A percentile compares a stretch with the other conserved stretches of the same genome.
Evolutionary conservation across 2,329 filamentous ascomycete species (phyloP).

Genomic region (Ceratocystis smalleyi): DNA sequence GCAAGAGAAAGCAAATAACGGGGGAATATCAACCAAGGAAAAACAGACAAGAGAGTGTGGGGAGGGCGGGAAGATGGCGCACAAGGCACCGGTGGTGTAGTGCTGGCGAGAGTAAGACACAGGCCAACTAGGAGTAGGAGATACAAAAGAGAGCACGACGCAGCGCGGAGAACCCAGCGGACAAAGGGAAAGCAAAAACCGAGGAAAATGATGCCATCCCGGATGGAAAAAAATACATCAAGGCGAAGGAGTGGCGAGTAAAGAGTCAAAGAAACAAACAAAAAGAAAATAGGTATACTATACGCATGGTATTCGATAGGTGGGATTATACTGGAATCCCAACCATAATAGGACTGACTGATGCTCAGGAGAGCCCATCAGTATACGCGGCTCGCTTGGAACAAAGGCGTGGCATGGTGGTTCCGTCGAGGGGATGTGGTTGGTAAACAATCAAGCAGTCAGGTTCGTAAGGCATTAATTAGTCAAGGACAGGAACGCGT

Average conservation of each 20-base stretch:
- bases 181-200: background rate
- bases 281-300: slow-evolving; percentile 9
- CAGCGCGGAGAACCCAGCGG: background rate
- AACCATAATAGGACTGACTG: too few species aligned
- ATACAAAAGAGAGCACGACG: background rate
- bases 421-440: background rate
- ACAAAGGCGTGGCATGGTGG: too few species aligned
- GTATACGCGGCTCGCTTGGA: too few species aligned
- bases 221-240: background rate
- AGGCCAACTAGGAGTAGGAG: background rate
- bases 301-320: background rate
- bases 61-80: background rate
- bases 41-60: slow-evolving; percentile 3
- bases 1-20: background rate
- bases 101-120: background rate
- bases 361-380: too few species aligned
- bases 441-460: slow-evolving; percentile 2
- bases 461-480: slow-evolving; percentile 10
- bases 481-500: background rate
- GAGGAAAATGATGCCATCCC: background rate
- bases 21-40: slow-evolving; percentile 4
- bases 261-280: slow-evolving; percentile 5
- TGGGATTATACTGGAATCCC: background rate
- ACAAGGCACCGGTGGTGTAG: background rate
- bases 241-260: background rate